Base-by-base conservation (phyloP, 352 stramenopile genomes). In the Halophytophthora polymorphica region DNA sequence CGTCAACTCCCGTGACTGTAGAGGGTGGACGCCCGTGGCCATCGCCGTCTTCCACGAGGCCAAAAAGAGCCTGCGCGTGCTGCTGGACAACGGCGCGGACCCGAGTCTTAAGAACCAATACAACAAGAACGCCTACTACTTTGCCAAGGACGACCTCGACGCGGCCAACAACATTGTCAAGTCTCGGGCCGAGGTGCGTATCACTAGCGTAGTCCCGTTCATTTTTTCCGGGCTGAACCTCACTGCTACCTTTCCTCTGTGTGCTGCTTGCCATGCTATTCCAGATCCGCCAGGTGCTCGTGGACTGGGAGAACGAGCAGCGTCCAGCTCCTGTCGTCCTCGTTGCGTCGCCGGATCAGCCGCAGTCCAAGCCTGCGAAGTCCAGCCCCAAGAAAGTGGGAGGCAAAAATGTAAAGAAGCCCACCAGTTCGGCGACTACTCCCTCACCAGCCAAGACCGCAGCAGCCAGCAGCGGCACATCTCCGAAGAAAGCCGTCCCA, bases 31-130 rank as follows among this genome's bases (percentile, higher is more conserved):
- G 21, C 78, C 85, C 0, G 71, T 87, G 10, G 63, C 81, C 21
- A 90, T 97, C 31, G 86, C 86, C 6, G 81, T 95, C 2, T 97
- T 96, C 54, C 87, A 96, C 54, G 83, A 91, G 39, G 67, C 83
- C 3, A 95, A 95, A 55, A 77, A 64, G 45, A 73, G 69, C 23
- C 41, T 94, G 17, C 61, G 66, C 17, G 23, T 95, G 17, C 48
- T 97, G 18, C 66, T 97, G 10, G 68, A 90, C 17, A 71, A 95
- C 38, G 86, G 85, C 15, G 84, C 67, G 0, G 80, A 96, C 41
- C 88, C 88, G 7, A 83, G 65, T 28, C 64, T 96, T 4, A 93
- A 93, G 52, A 96, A 95, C 29, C 78, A 88, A 45, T 96, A 96
- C 72, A 93, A 94, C 62, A 96, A 96, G 52, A 92, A 80, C 41